Conservation (phyloP, 257 asterid genomes). For the Paulownia fortunei region DNA sequence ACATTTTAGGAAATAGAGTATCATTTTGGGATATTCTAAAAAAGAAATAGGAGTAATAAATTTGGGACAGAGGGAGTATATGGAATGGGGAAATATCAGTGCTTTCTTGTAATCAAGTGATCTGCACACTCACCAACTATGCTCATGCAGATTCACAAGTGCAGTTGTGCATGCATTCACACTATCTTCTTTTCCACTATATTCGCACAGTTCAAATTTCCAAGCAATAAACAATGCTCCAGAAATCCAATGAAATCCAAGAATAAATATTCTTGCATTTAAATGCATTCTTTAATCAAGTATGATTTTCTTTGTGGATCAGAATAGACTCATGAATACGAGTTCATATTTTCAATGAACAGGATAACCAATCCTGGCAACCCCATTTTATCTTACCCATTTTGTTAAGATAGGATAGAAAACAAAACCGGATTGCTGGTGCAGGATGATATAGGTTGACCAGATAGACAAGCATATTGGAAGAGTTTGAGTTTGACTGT, state of each 20-base stretch:
- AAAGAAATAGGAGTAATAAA: not conserved
- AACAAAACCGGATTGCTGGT: not conserved
- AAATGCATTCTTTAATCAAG: not conserved
- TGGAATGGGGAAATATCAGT: not conserved
- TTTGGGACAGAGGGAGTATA: not conserved
- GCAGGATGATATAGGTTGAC: not conserved
- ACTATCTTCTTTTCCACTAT: not conserved
- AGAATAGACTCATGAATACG: too few species aligned
- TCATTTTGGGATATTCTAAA: not conserved
- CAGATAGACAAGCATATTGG: not conserved
- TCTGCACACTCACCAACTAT: not conserved
- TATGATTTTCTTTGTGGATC: not conserved
- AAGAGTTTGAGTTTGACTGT: not conserved
- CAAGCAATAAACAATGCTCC: not conserved
- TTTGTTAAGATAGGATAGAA: not conserved
- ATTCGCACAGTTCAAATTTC: not conserved
- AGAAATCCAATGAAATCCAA: not conserved
- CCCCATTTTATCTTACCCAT: too few species aligned
- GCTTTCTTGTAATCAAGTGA: not conserved
- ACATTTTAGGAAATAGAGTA: not conserved
- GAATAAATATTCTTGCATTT: not conserved
- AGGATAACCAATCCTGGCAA: too few species aligned
- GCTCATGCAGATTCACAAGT: not conserved
- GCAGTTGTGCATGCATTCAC: not conserved
- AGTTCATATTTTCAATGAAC: not conserved